Percentiles rank a stretch among this genome's conserved stretches.
phyloP scores from a whole-genome alignment of 2,329 filamentous ascomycete species.

The Harringtonia lauricola region DNA sequence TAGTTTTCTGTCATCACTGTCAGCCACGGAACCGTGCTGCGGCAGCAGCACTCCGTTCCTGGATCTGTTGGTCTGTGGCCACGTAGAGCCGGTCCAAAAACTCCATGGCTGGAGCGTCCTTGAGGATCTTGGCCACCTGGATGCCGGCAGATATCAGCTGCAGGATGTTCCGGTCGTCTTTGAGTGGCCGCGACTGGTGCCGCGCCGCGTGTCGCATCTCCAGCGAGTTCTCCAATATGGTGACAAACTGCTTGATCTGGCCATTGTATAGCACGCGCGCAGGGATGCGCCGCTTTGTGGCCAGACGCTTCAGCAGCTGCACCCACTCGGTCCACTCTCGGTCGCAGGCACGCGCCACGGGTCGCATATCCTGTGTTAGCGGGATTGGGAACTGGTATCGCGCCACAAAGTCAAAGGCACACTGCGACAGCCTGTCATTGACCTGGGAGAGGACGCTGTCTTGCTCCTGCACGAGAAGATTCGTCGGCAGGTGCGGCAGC shows the following conservation, averaged over 20 bases:
- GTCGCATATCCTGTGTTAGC: constrained; percentile 70
- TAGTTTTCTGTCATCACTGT: constrained; percentile 1
- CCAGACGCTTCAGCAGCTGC: constrained; percentile 72
- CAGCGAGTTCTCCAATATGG: constrained; percentile 76
- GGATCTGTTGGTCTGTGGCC: constrained; percentile 69
- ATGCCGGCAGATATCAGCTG: constrained; percentile 80
- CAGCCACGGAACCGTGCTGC: constrained; percentile 27
- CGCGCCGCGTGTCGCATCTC: constrained; percentile 81
- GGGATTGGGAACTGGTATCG: constrained; percentile 88
- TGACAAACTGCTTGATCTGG: constrained; percentile 86
- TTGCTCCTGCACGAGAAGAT: constrained; percentile 74
- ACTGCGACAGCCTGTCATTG: constrained; percentile 75
- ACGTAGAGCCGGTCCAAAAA: constrained; percentile 73
- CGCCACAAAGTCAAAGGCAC: constrained; percentile 81
- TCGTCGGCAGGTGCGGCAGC: constrained; percentile 71
- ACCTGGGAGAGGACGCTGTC: constrained; percentile 69
- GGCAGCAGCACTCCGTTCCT: constrained; percentile 45
- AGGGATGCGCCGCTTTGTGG: constrained; percentile 76
- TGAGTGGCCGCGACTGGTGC: constrained; percentile 70
- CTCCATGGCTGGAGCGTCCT: constrained; percentile 74
- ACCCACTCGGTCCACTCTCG: constrained; percentile 91
- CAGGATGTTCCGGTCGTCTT: constrained; percentile 80
- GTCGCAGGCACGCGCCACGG: constrained; percentile 62
- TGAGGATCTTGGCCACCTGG: constrained; percentile 78
- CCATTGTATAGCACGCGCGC: constrained; percentile 77